Conservation (phyloP, 129 eudicot genomes). For the Dittrichia graveolens region DNA sequence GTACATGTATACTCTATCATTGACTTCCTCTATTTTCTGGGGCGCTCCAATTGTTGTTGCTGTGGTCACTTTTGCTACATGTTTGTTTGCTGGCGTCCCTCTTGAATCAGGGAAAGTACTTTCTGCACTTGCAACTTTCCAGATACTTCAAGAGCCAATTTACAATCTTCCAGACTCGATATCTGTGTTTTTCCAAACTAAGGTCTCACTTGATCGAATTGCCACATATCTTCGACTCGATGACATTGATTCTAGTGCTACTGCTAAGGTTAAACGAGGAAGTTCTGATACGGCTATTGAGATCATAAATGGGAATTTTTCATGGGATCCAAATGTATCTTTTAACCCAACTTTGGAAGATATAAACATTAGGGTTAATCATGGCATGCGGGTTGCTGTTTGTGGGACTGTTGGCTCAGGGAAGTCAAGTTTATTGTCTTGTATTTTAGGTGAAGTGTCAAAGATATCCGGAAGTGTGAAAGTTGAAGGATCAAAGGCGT, state of each 20-base stretch:
- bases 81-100: slow-evolving; percentile 71
- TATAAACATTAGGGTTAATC: slow-evolving; percentile 28
- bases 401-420: slow-evolving; percentile 55
- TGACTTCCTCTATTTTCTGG: slow-evolving; percentile 57
- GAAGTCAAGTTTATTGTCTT: slow-evolving; percentile 40
- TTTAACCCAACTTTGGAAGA: slow-evolving; percentile 29
- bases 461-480: slow-evolving; percentile 38
- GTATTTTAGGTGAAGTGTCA: slow-evolving; percentile 42
- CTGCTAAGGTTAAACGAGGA: slow-evolving; percentile 52
- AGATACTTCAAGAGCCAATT: slow-evolving; percentile 83
- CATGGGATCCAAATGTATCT: slow-evolving; percentile 36
- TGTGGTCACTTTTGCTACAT: slow-evolving; percentile 71
- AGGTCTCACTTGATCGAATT: slow-evolving; percentile 88
- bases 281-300: slow-evolving; percentile 49
- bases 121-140: slow-evolving; percentile 76
- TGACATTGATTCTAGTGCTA: slow-evolving; percentile 51
- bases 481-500: slow-evolving; percentile 43
- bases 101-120: slow-evolving; percentile 86
- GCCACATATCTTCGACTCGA: slow-evolving; percentile 61
- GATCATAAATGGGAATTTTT: slow-evolving; percentile 48
- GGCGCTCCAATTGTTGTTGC: slow-evolving; percentile 80
- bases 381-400: slow-evolving; percentile 39
- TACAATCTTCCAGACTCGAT: slow-evolving; percentile 78
- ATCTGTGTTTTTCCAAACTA: slow-evolving; percentile 78
- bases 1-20: slow-evolving; percentile 48